These are phyloP conservation scores for Gossypium anomalum DNA, from an alignment of 345 rosid species.

Conservation along the genomic window DNA sequence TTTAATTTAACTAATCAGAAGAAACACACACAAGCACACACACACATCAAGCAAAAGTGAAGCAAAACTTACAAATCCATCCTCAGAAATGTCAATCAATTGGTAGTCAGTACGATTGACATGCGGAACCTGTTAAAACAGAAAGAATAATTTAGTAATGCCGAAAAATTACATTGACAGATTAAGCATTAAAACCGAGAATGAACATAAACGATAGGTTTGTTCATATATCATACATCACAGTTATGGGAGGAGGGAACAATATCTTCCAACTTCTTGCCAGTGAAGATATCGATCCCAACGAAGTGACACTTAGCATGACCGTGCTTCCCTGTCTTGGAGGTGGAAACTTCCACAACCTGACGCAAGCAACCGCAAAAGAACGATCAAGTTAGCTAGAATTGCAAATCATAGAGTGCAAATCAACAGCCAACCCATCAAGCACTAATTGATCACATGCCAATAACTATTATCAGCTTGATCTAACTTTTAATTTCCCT, in stretches of 20 bases:
- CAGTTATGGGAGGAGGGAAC: slow-evolving; percentile 70
- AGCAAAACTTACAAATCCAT: slow-evolving; percentile 37
- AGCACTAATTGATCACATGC: background rate
- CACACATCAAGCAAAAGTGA: background rate
- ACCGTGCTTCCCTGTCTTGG: slow-evolving; percentile 67
- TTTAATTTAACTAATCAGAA: background rate
- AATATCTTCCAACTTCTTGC: slow-evolving; percentile 68
- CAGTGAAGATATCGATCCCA: slow-evolving; percentile 61
- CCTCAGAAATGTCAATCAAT: slow-evolving; percentile 62
- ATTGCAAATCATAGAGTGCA: background rate
- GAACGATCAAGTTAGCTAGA: background rate
- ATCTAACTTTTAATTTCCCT: background rate
- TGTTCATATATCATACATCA: slow-evolving; percentile 23
- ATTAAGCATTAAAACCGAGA: background rate
- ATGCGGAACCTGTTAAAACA: slow-evolving; percentile 41
- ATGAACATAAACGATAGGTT: background rate
- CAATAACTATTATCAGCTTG: background rate
- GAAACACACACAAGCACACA: background rate
- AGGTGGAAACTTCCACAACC: slow-evolving; percentile 41
- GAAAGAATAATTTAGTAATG: background rate
- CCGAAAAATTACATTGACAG: background rate
- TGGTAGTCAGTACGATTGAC: slow-evolving; percentile 58
- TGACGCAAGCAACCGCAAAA: background rate
- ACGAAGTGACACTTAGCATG: slow-evolving; percentile 82
- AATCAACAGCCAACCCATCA: background rate